phyloP scores from a whole-genome alignment of 2,329 filamentous ascomycete genomes.

The Bipolaris cookei region DNA sequence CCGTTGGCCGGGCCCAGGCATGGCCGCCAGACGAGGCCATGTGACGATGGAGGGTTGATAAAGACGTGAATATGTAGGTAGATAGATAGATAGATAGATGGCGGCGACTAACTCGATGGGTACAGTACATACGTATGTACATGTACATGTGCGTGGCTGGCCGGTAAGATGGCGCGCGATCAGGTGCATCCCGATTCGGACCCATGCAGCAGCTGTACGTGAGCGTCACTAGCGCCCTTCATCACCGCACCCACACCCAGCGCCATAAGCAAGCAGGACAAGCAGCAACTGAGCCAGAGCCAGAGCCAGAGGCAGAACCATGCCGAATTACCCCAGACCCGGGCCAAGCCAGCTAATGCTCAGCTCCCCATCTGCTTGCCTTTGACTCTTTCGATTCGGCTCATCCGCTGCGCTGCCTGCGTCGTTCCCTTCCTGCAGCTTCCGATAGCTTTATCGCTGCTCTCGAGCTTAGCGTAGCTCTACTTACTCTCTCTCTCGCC shows the following conservation, averaged over 20 bases:
- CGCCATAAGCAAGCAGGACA: neutral
- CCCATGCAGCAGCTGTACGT: neutral
- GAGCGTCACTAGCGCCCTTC: neutral
- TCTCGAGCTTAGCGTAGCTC: constrained; percentile 25
- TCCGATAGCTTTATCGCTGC: constrained; percentile 20
- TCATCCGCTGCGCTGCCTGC: constrained; percentile 20
- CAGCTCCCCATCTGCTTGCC: no score
- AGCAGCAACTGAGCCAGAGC: neutral
- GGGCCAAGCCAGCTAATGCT: neutral
- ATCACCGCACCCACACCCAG: neutral
- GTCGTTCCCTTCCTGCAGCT: constrained; percentile 22
- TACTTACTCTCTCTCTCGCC: neutral
- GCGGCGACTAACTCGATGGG: neutral
- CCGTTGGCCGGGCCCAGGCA: neutral
- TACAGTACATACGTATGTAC: neutral
- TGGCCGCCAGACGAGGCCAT: neutral
- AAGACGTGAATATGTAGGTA: neutral
- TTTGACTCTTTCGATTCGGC: neutral
- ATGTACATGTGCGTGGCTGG: neutral
- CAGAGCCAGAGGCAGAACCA: neutral
- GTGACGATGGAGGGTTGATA: neutral
- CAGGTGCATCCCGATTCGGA: neutral
- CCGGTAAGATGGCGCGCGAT: neutral
- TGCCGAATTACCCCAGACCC: constrained; percentile 29
- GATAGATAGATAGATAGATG: neutral